phyloP scores from a whole-genome alignment of 2,329 filamentous ascomycete genomes.

The Xylariaceae sp. region DNA sequence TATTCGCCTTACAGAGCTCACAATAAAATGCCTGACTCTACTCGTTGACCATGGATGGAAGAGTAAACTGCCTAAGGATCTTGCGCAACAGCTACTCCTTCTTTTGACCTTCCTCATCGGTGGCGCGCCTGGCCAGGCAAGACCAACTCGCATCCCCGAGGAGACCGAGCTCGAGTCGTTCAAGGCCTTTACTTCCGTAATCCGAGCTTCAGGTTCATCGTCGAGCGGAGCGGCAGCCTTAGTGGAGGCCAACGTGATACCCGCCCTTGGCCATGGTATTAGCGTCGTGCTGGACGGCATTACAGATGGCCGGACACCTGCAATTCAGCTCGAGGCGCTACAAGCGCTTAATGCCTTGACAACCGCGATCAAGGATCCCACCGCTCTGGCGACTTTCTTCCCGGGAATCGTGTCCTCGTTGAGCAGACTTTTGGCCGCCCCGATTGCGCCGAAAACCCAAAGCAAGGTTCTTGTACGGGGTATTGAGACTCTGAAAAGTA shows the following conservation, averaged over 20 bases:
- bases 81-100: conserved; percentile 80
- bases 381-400: conserved; percentile 78
- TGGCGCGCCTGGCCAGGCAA: conserved; percentile 56
- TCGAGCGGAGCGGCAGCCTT: conserved; percentile 45
- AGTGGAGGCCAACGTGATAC: conserved; percentile 57
- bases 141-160: conserved; percentile 52
- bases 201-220: conserved; percentile 53
- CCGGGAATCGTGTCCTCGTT: conserved; percentile 82
- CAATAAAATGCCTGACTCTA: conserved; percentile 67
- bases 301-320: conserved; percentile 56
- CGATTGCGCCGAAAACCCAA: conserved; percentile 48
- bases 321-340: conserved; percentile 68
- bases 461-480: conserved; percentile 60
- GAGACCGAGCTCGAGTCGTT: conserved; percentile 71
- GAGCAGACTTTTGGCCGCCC: conserved; percentile 67
- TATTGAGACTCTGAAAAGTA: conserved; percentile 51
- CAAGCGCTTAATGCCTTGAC: conserved; percentile 59
- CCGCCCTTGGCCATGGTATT: conserved; percentile 74
- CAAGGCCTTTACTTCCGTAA: conserved; percentile 61
- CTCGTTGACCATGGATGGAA: conserved; percentile 79
- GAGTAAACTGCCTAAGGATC: conserved; percentile 59
- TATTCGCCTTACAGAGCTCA: conserved; percentile 66
- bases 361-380: conserved; percentile 59
- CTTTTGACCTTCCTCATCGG: conserved; percentile 77
- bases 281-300: conserved; percentile 73